A percentile compares a stretch with the other conserved stretches of the same genome.
Evolutionary conservation across 208 protist genomes (phyloP).

Genomic region (Acanthamoeba triangularis): DNA sequence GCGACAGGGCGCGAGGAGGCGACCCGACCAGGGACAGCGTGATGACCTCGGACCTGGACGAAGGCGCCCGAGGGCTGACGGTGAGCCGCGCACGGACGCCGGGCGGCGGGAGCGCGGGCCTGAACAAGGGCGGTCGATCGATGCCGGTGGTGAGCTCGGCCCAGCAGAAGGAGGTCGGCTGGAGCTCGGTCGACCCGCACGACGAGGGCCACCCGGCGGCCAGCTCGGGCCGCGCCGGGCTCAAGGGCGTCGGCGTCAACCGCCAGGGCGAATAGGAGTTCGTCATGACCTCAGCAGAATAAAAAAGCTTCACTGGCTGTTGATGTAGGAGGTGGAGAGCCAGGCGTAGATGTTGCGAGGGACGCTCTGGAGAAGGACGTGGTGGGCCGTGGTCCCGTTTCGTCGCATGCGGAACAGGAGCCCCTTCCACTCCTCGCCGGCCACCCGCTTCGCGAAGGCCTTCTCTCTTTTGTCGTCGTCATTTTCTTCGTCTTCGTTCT

Average conservation of each 20-base stretch:
- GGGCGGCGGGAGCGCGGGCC: conserved; percentile 4
- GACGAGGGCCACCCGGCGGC: conserved; percentile 22
- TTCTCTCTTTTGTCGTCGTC: not conserved
- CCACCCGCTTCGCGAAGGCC: not conserved
- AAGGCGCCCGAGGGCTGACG: not conserved
- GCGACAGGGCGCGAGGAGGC: not conserved
- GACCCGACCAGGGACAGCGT: not conserved
- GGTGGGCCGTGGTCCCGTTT: not conserved
- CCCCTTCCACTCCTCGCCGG: conserved; percentile 13
- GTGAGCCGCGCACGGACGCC: not conserved
- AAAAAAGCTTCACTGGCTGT: too few relatives aligned
- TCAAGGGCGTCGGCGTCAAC: not conserved
- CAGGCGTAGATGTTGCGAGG: conserved; percentile 1
- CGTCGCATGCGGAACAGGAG: conserved; percentile 40
- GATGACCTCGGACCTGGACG: not conserved
- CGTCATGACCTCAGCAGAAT: too few relatives aligned
- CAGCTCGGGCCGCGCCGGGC: not conserved
- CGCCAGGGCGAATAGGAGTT: not conserved
- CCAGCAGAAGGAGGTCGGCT: not conserved
- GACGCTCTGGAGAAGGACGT: not conserved
- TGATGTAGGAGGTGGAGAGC: not conserved
- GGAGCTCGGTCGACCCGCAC: not conserved
- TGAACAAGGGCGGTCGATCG: conserved; percentile 25
- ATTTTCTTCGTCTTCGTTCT: not conserved
- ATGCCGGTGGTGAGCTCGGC: conserved; percentile 5